phyloP scores from a whole-genome alignment of 805 yeast species.

The Wickerhamiella slavikovae region DNA sequence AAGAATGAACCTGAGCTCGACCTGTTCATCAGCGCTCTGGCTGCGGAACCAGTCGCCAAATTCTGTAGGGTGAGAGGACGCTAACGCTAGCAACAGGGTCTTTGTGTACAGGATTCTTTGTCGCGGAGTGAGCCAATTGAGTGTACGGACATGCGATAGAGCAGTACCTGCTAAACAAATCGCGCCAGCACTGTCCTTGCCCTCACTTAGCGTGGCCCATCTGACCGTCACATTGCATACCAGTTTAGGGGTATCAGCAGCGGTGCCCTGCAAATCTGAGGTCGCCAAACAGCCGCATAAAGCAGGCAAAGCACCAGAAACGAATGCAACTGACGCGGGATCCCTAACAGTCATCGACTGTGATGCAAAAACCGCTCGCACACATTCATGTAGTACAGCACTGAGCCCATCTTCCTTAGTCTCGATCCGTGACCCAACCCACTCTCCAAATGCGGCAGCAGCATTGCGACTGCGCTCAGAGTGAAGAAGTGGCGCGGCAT shows the following conservation, averaged over 20 bases:
- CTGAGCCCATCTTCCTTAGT: neutral
- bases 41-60: constrained; percentile 23
- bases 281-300: constrained; percentile 2
- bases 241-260: constrained; percentile 1
- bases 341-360: neutral
- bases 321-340: constrained; percentile 1
- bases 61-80: constrained; percentile 12
- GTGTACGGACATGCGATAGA: constrained; percentile 12
- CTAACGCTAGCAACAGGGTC: constrained; percentile 15
- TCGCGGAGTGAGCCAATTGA: constrained; percentile 6
- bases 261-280: neutral
- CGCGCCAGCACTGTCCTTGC: too few relatives aligned
- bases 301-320: constrained; percentile 4
- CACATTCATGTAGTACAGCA: constrained; percentile 2
- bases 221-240: constrained; percentile 4
- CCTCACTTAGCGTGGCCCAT: constrained; percentile 1
- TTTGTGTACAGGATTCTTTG: constrained; percentile 9
- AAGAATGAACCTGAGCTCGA: constrained; percentile 7
- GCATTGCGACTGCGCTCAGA: constrained; percentile 16
- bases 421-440: constrained; percentile 2
- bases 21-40: constrained; percentile 20
- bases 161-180: constrained; percentile 16
- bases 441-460: constrained; percentile 8
- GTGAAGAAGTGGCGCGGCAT: too few relatives aligned
- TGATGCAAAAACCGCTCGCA: constrained; percentile 1